Conservation (phyloP, 2,329 filamentous ascomycete species). For the Penicillium sp. region DNA sequence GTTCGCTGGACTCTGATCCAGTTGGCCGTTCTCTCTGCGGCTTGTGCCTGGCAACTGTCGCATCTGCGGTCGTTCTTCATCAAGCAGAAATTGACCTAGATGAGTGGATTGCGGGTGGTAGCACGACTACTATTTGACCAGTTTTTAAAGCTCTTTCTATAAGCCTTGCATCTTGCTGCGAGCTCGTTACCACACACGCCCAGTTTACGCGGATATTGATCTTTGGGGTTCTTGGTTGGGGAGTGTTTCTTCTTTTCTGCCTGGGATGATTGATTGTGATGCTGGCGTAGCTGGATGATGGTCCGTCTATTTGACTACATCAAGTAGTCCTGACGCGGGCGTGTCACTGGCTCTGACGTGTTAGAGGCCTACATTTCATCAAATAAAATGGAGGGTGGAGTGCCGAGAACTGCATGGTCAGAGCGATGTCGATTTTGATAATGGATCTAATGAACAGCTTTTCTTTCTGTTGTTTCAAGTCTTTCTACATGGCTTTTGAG, state of each 20-base stretch:
- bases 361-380: slow-evolving; percentile 5
- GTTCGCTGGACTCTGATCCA: slow-evolving; percentile 94
- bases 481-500: background rate
- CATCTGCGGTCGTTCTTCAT: slow-evolving; percentile 98
- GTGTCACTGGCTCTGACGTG: background rate
- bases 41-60: slow-evolving; percentile 95
- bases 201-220: slow-evolving; percentile 19
- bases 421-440: slow-evolving; percentile 29
- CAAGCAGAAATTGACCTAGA: slow-evolving; percentile 96
- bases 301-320: background rate
- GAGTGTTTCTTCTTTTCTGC: slow-evolving; percentile 6
- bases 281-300: background rate
- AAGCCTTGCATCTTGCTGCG: slow-evolving; percentile 24
- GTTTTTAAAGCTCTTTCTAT: slow-evolving; percentile 19
- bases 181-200: slow-evolving; percentile 15
- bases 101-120: slow-evolving; percentile 18
- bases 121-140: slow-evolving; percentile 1
- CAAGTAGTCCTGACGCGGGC: background rate
- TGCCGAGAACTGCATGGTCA: slow-evolving; percentile 18
- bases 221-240: slow-evolving; percentile 6
- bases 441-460: slow-evolving; percentile 34
- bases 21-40: slow-evolving; percentile 76
- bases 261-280: background rate
- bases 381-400: slow-evolving; percentile 14
- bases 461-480: slow-evolving; percentile 8